Conservation (phyloP, 1,284 basidiomycete species). For the Chalciporus sp. region DNA sequence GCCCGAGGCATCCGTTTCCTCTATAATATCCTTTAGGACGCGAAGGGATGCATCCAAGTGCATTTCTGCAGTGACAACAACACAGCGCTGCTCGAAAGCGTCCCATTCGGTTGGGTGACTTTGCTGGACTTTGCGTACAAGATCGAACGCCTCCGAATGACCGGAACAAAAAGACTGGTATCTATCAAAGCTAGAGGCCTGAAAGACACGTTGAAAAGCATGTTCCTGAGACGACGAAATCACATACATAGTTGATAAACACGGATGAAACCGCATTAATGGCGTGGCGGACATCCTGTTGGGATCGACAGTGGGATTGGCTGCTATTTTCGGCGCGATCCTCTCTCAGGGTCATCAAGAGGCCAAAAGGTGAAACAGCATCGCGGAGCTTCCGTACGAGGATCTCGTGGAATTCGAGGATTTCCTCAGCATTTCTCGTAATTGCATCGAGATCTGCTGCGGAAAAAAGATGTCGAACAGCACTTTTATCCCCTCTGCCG, state of each 20-base stretch:
- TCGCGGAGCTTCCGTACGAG: constrained; percentile 64
- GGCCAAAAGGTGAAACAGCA: constrained; percentile 57
- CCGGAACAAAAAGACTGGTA: constrained; percentile 87
- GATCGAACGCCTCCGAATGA: constrained; percentile 76
- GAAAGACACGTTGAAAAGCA: constrained; percentile 15
- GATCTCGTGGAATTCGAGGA: constrained; percentile 75
- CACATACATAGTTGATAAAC: constrained; percentile 67
- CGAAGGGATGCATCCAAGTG: constrained; percentile 28
- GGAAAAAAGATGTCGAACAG: constrained; percentile 50
- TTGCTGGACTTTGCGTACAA: constrained; percentile 66
- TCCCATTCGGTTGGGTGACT: constrained; percentile 75
- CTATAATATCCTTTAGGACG: neutral
- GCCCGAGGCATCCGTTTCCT: constrained; percentile 13
- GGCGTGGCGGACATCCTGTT: constrained; percentile 38
- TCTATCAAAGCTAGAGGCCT: constrained; percentile 74
- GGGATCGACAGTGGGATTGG: constrained; percentile 2
- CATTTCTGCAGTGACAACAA: constrained; percentile 48
- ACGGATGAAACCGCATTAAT: constrained; percentile 61
- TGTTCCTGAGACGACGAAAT: neutral
- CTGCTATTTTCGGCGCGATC: constrained; percentile 15
- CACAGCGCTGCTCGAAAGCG: constrained; percentile 77
- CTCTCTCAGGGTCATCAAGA: constrained; percentile 37
- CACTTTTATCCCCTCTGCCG: constrained; percentile 40
- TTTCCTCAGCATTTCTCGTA: constrained; percentile 71
- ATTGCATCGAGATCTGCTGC: constrained; percentile 58